Base-by-base conservation (phyloP, 106 monocot species). In the Acorus gramineus region DNA sequence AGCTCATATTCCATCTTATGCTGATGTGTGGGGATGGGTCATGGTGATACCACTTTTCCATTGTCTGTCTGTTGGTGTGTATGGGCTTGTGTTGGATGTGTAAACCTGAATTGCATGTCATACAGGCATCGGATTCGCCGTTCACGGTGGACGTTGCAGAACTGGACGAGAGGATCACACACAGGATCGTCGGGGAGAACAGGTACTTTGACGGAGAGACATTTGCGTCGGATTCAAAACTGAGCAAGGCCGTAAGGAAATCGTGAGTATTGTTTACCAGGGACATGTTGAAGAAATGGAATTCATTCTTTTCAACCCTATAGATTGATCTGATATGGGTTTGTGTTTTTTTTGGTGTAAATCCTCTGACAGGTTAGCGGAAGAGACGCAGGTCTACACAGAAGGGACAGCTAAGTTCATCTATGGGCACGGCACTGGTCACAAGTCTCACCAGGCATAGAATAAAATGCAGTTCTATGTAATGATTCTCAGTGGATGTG, bases 21-120 rank as follows among this genome's bases (percentile, higher is more conserved):
- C 80, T 4, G 80, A 84, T 55, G 74, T 71, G 51, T 84, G 77
- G 84, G 84, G 77, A 64, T 84, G 84, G 80, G 54, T 74, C 54
- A 77, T 80, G 80, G 79, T 77, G 71, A 71, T 13, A 14, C 4
- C 62, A 63, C 7, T n/a, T 28, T 28, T 28, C 1, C 28, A 28
- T n/a, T n/a, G 28, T 28, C 28, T 28, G 28, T 28, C 28, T 28
- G 28, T 28, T 28, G 28, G 28, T 28, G 28, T 28, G 28, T 28
- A 28, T 28, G 28, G 28, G 28, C 28, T 28, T 28, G 28, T 28
- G 28, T 28, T 28, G 28, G 28, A 28, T 28, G 28, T 28, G 28
- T 28, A 28, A 28, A 28, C 11, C n/a, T 5, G 11, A 50, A 13
- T 6, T 14, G n/a, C 8, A 4, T 47, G 14, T 50, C 12, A 2